A percentile compares a stretch with the other conserved stretches of the same genome.
These are phyloP conservation scores for Deakozyma indianensis DNA, from an alignment of 805 yeast genomes.

Conservation along the genomic window DNA sequence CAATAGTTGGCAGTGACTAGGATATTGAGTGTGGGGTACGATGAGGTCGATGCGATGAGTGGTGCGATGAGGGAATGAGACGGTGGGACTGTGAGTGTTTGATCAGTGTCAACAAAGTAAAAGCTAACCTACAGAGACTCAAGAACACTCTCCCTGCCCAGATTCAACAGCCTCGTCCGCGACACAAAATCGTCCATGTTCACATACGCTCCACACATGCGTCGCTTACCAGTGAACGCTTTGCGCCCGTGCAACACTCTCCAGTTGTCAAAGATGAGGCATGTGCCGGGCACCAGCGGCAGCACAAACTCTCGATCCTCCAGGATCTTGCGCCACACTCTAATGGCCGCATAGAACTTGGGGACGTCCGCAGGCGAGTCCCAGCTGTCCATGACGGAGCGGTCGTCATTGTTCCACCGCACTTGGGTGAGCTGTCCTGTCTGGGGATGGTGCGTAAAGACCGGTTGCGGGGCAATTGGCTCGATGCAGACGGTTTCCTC, in stretches of 20 bases:
- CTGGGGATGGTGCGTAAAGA: slow-evolving; percentile 32
- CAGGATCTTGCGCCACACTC: slow-evolving; percentile 41
- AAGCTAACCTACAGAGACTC: slow-evolving; percentile 11
- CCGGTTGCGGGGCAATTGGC: slow-evolving; percentile 41
- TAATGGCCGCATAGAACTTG: slow-evolving; percentile 39
- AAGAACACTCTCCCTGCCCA: slow-evolving; percentile 33
- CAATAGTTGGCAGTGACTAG: no score
- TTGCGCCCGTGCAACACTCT: slow-evolving; percentile 55
- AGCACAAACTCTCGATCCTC: slow-evolving; percentile 37
- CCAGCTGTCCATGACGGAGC: slow-evolving; percentile 44
- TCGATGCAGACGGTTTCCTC: slow-evolving; percentile 48
- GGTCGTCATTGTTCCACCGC: slow-evolving; percentile 59
- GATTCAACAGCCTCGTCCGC: slow-evolving; percentile 29
- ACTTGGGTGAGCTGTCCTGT: slow-evolving; percentile 43
- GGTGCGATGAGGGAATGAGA: no score
- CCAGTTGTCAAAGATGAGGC: slow-evolving; percentile 61
- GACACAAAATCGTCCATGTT: slow-evolving; percentile 53
- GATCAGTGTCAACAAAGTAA: no score
- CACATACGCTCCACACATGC: slow-evolving; percentile 62
- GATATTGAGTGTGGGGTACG: no score
- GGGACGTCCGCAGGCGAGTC: slow-evolving; percentile 30
- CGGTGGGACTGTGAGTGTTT: no score
- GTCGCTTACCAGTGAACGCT: slow-evolving; percentile 49
- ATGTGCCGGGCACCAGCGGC: slow-evolving; percentile 49
- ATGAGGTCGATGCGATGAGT: no score